These are phyloP conservation scores for Ceriops tagal DNA, from an alignment of 345 rosid species.

Conservation along the genomic window DNA sequence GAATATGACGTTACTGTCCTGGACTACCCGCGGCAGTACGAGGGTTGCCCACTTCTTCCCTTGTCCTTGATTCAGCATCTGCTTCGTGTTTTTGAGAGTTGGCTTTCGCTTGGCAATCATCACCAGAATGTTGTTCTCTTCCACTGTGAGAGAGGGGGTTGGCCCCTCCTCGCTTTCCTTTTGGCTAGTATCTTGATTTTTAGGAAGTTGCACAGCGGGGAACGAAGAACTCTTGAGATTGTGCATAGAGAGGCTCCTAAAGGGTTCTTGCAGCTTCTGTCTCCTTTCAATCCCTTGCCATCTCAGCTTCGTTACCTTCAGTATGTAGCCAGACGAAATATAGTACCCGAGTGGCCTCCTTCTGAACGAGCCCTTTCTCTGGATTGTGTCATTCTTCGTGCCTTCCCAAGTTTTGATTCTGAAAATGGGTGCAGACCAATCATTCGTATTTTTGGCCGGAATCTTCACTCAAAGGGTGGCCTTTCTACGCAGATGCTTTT, in stretches of 20 bases:
- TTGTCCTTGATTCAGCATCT: constrained; percentile 84
- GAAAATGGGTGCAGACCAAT: constrained; percentile 93
- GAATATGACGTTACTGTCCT: constrained; percentile 79
- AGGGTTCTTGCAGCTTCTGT: constrained; percentile 82
- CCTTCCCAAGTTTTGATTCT: constrained; percentile 80
- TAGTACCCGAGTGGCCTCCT: constrained; percentile 96
- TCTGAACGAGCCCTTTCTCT: constrained; percentile 90
- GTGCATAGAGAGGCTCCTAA: constrained; percentile 97
- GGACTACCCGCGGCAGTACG: constrained; percentile 91
- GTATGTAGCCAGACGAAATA: constrained; percentile 82
- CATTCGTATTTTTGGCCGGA: constrained; percentile 89
- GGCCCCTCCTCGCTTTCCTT: constrained; percentile 91
- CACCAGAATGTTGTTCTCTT: constrained; percentile 78
- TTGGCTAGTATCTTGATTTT: constrained; percentile 81
- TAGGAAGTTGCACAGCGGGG: constrained; percentile 71
- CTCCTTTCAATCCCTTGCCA: constrained; percentile 90
- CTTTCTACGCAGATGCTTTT: constrained; percentile 90
- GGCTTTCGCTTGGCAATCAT: constrained; percentile 72
- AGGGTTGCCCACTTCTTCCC: constrained; percentile 91
- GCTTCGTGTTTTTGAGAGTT: constrained; percentile 77
- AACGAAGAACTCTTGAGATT: constrained; percentile 78
- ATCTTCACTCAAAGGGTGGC: constrained; percentile 51
- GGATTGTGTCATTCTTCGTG: constrained; percentile 85
- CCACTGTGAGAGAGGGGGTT: constrained; percentile 95
- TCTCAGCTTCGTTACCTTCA: constrained; percentile 98